These are phyloP conservation scores for Capsicum chinense DNA, from an alignment of 257 asterid genomes.

Conservation along the genomic window DNA sequence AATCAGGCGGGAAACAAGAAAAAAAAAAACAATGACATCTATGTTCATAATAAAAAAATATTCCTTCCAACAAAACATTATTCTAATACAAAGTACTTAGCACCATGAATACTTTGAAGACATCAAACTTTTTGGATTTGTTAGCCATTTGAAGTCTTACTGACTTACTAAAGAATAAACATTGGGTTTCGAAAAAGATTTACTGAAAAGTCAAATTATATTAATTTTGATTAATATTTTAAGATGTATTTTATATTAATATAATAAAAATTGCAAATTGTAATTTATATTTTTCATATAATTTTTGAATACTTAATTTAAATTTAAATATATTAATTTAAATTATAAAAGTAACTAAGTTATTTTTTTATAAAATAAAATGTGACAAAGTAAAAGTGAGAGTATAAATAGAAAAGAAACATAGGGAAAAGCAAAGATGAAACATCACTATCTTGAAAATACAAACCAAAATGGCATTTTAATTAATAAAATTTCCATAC, in stretches of 20 bases:
- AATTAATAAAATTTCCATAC: neutral
- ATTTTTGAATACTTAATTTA: neutral
- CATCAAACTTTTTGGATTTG: slow-evolving; percentile 16
- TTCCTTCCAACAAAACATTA: slow-evolving; percentile 16
- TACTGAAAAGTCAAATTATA: neutral
- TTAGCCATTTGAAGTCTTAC: slow-evolving; percentile 6
- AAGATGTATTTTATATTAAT: neutral
- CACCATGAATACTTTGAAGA: neutral
- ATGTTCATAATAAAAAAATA: neutral
- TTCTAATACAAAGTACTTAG: slow-evolving; percentile 11
- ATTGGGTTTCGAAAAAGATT: neutral
- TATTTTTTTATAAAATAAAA: neutral
- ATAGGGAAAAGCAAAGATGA: neutral
- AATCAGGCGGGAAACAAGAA: too few species aligned
- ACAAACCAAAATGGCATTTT: neutral
- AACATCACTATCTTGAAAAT: slow-evolving; percentile 30
- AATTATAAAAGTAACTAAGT: too few species aligned
- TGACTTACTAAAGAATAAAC: slow-evolving; percentile 13
- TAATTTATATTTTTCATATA: neutral
- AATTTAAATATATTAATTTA: too few species aligned
- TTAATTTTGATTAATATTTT: neutral
- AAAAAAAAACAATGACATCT: neutral
- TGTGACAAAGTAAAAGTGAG: neutral
- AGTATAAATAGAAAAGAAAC: neutral
- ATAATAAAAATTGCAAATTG: neutral